Evolutionary conservation across 257 asterid species (phyloP), one percentile per base, ranked within the genome.

Genomic region (Petrea volubilis): DNA sequence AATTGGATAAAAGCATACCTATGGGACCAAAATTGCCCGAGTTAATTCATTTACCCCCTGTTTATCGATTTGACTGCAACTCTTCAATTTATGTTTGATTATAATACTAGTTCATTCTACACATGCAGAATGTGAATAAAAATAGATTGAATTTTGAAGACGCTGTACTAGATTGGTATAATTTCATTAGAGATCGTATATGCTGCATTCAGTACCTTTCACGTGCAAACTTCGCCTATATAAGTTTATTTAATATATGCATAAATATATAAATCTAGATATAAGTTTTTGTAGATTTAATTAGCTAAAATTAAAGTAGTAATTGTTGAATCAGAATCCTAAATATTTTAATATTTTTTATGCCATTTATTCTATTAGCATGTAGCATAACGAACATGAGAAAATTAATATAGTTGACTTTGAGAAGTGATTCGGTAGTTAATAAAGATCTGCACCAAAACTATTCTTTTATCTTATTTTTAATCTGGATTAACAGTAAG

Each of bases 371-470:
- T 34, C 47, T 38, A 71, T 31, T 14, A 33, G 38, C 46, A 27
- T 11, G 51, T 36, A 67, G 6, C 67, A 29, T 52, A 43, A 70
- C 38, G 64, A 63, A 52, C 64, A 62, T 41, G 60, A 61, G 15
- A 43, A 33, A 34, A 64, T 46, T 5, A 6, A 41, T 9, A 66
- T 18, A 50, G 81, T 77, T 77, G 74, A 77, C 77, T 71, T 65
- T 52, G 2, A 21, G 6, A 27, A 24, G 59, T 24, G 5, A 60
- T 2, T 51, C 23, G 40, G 40, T 66, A 58, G 34, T 49, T 49
- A 49, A 27, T 10, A 7, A 7, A 15, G 47, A 14, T 60, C 63
- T 61, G 44, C 5, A 56, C 47, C 12, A 38, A 38, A 7, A 31
- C 17, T 63, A 1, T 5, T 5, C 38, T 24, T 43, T 25, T 63